Conservation (phyloP, 768 basidiomycete genomes). For the Tylopilus balloui region DNA sequence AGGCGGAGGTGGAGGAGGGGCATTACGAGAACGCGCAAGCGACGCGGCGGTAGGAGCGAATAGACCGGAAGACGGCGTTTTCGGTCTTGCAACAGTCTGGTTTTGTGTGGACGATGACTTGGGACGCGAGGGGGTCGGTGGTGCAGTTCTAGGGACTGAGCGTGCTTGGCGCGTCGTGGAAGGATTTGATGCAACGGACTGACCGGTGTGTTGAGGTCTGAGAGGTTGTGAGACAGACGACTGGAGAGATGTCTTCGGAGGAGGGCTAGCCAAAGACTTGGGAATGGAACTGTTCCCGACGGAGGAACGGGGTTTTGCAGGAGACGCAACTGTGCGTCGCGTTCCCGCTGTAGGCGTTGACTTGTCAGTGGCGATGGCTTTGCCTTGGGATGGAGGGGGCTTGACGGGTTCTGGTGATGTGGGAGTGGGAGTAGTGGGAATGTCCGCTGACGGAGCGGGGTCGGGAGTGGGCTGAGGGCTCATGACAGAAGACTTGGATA, state of each 20-base stretch:
- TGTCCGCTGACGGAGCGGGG: slow-evolving; percentile 15
- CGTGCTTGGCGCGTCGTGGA: slow-evolving; percentile 28
- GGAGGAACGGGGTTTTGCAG: slow-evolving; percentile 31
- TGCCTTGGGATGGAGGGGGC: slow-evolving; percentile 21
- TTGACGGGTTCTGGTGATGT: slow-evolving; percentile 19
- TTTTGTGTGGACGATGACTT: slow-evolving; percentile 32
- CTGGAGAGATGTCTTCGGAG: slow-evolving; percentile 30
- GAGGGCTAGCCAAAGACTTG: slow-evolving; percentile 23
- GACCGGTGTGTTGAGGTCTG: slow-evolving; percentile 39
- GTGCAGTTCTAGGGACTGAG: slow-evolving; percentile 26
- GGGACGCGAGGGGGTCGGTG: slow-evolving; percentile 33
- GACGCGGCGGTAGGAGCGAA: slow-evolving; percentile 84
- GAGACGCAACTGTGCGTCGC: slow-evolving; percentile 15
- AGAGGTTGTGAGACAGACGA: slow-evolving; percentile 37
- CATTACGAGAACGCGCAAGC: slow-evolving; percentile 62
- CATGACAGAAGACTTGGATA: slow-evolving; percentile 17
- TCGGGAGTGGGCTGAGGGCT: slow-evolving; percentile 31
- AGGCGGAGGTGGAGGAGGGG: slow-evolving; percentile 41
- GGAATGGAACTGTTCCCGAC: slow-evolving; percentile 13
- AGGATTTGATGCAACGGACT: slow-evolving; percentile 34
- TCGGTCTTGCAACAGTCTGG: slow-evolving; percentile 37
- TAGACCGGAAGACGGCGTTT: slow-evolving; percentile 62
- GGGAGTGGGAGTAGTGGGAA: slow-evolving; percentile 20
- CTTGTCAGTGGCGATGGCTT: slow-evolving; percentile 15
- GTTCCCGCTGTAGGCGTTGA: slow-evolving; percentile 22